Conservation (phyloP, 176 grass and related monocot species). For the Coix lacrymajobi region DNA sequence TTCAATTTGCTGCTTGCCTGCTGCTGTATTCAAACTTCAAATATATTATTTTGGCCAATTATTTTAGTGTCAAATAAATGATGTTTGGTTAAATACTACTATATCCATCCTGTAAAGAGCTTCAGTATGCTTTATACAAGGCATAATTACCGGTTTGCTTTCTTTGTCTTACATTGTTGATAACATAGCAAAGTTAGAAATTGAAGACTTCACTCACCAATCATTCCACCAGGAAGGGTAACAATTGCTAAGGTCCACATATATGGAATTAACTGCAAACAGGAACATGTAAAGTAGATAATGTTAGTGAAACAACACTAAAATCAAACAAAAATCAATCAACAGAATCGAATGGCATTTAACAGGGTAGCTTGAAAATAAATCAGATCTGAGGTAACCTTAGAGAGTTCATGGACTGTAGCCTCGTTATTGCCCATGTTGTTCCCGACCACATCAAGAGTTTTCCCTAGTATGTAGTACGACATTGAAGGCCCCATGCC, state of each 20-base stretch:
- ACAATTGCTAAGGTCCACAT: constrained; percentile 62
- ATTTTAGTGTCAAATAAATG: constrained; percentile 6
- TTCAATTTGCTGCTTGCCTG: neutral
- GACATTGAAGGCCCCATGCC: constrained; percentile 48
- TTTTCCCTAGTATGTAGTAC: constrained; percentile 50
- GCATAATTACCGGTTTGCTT: neutral
- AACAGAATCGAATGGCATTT: neutral
- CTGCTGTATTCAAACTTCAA: neutral
- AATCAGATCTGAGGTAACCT: constrained; percentile 25
- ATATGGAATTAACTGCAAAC: constrained; percentile 49
- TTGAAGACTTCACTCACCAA: constrained; percentile 31
- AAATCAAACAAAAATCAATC: constrained; percentile 5
- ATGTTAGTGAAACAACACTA: constrained; percentile 14
- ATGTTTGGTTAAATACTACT: neutral
- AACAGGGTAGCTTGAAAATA: neutral
- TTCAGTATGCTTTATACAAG: neutral
- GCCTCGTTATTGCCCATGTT: constrained; percentile 31
- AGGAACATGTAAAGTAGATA: constrained; percentile 4
- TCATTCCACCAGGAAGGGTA: constrained; percentile 58
- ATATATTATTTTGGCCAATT: neutral
- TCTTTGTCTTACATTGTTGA: neutral
- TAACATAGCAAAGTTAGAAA: constrained; percentile 2
- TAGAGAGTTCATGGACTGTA: constrained; percentile 35
- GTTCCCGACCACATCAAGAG: constrained; percentile 35
- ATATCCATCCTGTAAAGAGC: neutral